Conservation (phyloP, 2,329 filamentous ascomycete species). For the Fusarium sp. region DNA sequence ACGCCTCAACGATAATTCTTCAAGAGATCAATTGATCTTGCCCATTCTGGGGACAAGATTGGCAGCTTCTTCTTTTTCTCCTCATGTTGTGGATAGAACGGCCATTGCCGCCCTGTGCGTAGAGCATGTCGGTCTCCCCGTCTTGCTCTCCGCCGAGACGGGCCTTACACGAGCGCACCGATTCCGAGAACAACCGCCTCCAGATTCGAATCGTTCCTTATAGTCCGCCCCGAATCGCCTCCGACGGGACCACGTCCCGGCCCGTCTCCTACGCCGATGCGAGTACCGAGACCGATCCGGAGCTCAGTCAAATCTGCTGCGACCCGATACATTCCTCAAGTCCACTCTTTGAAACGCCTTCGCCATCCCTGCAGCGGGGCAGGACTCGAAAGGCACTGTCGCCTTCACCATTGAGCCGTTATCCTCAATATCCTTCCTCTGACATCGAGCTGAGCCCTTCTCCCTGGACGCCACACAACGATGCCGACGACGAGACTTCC, state of each 20-base stretch:
- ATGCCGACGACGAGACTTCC: conserved; percentile 32
- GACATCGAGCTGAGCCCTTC: conserved; percentile 32
- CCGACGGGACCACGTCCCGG: conserved; percentile 47
- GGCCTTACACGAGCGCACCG: conserved; percentile 46
- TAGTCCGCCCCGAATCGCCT: conserved; percentile 52
- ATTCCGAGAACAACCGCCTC: conserved; percentile 46
- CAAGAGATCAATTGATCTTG: conserved; percentile 21
- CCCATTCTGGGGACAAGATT: conserved; percentile 18
- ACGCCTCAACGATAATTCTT: conserved; percentile 14
- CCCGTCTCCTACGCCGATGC: conserved; percentile 42
- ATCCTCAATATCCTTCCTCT: conserved; percentile 30
- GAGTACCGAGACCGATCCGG: conserved; percentile 38
- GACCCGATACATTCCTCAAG: conserved; percentile 36
- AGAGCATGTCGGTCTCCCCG: conserved; percentile 51
- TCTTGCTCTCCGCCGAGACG: conserved; percentile 45
- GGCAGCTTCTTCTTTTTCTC: conserved; percentile 10
- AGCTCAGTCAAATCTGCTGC: conserved; percentile 25
- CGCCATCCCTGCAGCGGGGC: conserved; percentile 37
- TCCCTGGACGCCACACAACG: conserved; percentile 36
- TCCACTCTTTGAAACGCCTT: conserved; percentile 41
- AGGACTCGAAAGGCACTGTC: conserved; percentile 31
- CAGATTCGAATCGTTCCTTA: conserved; percentile 56
- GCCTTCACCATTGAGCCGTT: conserved; percentile 34
- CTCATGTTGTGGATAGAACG: conserved; percentile 39
- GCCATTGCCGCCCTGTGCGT: conserved; percentile 41